These are phyloP conservation scores for Carex myosuroides DNA, from an alignment of 176 grass and related monocot genomes.

Conservation along the genomic window DNA sequence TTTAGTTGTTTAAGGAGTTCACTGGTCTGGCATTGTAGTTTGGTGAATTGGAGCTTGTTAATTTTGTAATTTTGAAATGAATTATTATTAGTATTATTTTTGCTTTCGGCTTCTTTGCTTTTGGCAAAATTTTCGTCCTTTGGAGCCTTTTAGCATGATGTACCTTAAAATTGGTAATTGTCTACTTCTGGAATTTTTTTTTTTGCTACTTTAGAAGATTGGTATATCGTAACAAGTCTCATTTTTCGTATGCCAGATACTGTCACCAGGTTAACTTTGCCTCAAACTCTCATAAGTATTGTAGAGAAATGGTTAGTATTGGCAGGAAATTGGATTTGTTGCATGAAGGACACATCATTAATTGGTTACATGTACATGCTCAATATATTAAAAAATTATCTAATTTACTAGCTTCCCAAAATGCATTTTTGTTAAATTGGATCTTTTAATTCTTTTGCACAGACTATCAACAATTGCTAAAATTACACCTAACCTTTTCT, in stretches of 20 bases:
- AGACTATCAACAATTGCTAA: not conserved
- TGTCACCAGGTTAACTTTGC: not conserved
- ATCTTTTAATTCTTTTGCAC: not conserved
- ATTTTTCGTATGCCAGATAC: not conserved
- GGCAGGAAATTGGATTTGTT: not conserved
- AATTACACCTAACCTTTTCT: not conserved
- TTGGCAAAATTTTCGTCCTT: not conserved
- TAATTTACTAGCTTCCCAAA: not conserved
- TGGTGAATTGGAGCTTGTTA: not conserved
- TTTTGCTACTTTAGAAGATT: not conserved
- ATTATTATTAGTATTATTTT: not conserved
- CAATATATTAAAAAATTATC: not conserved
- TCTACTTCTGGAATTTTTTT: not conserved
- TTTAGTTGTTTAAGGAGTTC: not conserved
- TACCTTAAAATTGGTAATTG: slow-evolving; percentile 9
- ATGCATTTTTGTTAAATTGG: not conserved
- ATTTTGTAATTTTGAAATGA: not conserved
- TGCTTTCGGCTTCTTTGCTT: not conserved
- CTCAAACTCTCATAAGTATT: not conserved
- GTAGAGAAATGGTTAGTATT: not conserved
- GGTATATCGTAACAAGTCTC: not conserved
- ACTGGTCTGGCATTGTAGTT: slow-evolving; percentile 9
- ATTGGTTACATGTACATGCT: not conserved
- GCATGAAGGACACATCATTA: not conserved
- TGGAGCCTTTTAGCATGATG: slow-evolving; percentile 7